Conservation (phyloP, 495 filamentous ascomycete genomes). For the Talaromyces ruber region DNA sequence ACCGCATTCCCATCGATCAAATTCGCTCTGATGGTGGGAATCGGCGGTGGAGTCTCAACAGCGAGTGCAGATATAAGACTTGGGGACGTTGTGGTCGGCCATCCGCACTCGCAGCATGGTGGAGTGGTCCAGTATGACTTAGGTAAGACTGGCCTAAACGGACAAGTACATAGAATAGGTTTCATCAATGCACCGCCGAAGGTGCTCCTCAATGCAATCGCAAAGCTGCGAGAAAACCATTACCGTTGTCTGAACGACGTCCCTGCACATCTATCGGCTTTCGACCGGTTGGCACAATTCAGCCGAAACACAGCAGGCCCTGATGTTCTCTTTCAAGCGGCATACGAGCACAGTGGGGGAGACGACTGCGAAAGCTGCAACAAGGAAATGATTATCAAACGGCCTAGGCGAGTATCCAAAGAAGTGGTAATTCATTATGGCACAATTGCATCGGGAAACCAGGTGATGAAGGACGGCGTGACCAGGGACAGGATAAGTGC, state of each 20-base stretch:
- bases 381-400: too few relatives aligned
- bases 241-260: too few relatives aligned
- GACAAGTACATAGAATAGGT: too few relatives aligned
- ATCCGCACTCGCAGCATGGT: conserved; percentile 5
- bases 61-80: conserved; percentile 27
- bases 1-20: conserved; percentile 17
- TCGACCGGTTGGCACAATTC: too few relatives aligned
- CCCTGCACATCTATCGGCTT: too few relatives aligned
- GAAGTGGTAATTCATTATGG: not conserved
- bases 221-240: too few relatives aligned
- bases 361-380: too few relatives aligned
- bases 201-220: too few relatives aligned
- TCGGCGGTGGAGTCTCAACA: conserved; percentile 31
- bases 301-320: too few relatives aligned
- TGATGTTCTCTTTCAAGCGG: too few relatives aligned
- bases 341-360: too few relatives aligned
- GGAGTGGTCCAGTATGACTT: conserved; percentile 5
- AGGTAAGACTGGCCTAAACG: not conserved
- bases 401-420: not conserved
- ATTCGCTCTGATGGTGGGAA: conserved; percentile 10
- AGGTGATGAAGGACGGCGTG: not conserved
- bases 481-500: not conserved
- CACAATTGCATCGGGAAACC: not conserved
- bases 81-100: conserved; percentile 33
- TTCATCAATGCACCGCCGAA: too few relatives aligned